Base-by-base conservation (phyloP, 2,329 filamentous ascomycete genomes). In the Monosporascus sp. region DNA sequence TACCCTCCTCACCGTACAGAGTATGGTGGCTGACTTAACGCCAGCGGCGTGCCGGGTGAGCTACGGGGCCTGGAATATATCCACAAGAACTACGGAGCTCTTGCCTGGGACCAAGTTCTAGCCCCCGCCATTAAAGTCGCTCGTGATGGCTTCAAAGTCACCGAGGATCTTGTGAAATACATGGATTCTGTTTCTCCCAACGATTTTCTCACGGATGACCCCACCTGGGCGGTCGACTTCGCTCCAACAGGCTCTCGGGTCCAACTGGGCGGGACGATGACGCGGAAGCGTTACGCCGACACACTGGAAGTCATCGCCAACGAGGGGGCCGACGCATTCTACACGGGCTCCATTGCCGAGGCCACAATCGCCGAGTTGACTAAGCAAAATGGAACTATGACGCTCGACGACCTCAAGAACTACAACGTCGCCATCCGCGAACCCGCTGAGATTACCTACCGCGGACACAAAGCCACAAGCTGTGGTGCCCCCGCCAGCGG, bases 191-290 rank as follows among this genome's bases (percentile, higher is more conserved):
- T 65, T 54, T 68, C 54, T 52, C 60, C 74, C 7, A 70, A 78
- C 48, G 79, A 85, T 58, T 94, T 94, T 64, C 70, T 96, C 0
- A 77, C 82, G 2, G 74, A 85, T 0, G 82, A 95, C 55, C 83
- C 86, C 0, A 78, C 81, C 0, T 96, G 90, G 87, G 88, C 90
- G 0, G 72, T 90, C 27, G 91, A 96, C 67, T 96, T 96, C 68
- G 90, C 90, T 46, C 39, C 72, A 59, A 49, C 69, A 54, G 56
- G 70, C 65, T 45, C 62, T 53, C n/a, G 51, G 17, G 58, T 74
- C 59, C 47, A 72, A 55, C 48, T 59, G 14, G 50, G 65, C 50
- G 52, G 74, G 22, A 68, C 58, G n/a, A 73, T 80, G 48, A 74
- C 71, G 2, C 69, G 74, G 14, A 68, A 72, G 2, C 60, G 80